Evolutionary conservation across 179 eudicot genomes (phyloP).

Genomic region (Dionaea muscipula): DNA sequence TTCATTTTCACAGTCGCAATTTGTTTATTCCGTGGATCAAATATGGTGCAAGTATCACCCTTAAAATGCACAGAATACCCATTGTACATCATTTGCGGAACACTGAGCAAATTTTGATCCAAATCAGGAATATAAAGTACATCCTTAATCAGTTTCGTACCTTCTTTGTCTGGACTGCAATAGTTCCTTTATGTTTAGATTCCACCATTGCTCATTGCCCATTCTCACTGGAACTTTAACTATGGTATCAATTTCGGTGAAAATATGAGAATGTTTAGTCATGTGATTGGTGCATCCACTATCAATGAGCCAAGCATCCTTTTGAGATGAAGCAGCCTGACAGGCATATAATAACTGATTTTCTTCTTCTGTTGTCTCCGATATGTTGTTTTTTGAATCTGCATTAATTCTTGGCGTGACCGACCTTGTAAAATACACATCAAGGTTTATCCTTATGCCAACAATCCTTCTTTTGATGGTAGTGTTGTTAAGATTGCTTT

Average conservation of each 20-base stretch:
- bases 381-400: neutral
- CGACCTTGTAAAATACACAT: neutral
- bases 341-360: neutral
- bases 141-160: slow-evolving; percentile 3
- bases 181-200: neutral
- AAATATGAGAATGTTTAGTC: neutral
- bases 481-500: no score
- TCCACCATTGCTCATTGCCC: neutral
- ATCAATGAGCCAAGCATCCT: slow-evolving; percentile 7
- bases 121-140: neutral
- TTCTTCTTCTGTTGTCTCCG: neutral
- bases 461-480: no score
- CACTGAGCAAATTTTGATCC: slow-evolving; percentile 7
- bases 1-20: neutral
- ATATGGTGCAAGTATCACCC: neutral
- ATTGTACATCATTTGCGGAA: slow-evolving; percentile 6
- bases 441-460: no score
- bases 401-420: neutral
- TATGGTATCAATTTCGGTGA: neutral
- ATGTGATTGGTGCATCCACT: slow-evolving; percentile 10
- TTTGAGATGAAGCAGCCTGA: neutral
- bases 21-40: neutral
- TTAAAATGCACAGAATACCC: slow-evolving; percentile 2
- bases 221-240: neutral
- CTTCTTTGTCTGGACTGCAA: slow-evolving; percentile 4